A percentile compares a stretch with the other conserved stretches of the same genome.
Evolutionary conservation across 202 grass and related monocot genomes (phyloP).

Genomic region (Hordeum pubiflorum): DNA sequence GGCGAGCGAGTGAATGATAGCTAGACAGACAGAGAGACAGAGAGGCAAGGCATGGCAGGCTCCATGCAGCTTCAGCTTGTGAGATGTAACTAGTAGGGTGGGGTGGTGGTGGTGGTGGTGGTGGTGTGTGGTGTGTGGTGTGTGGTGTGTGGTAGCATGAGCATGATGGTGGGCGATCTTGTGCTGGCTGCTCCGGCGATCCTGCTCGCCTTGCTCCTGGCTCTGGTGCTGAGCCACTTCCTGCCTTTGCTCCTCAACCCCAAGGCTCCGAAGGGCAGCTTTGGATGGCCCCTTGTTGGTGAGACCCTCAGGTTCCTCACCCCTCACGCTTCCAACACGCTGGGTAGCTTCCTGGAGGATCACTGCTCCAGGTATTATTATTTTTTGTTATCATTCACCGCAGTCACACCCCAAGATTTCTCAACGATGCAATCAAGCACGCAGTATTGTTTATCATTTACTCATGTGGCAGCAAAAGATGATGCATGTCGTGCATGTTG

Average conservation of each 20-base stretch:
- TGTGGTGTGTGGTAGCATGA: background rate
- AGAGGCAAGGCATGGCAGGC: background rate
- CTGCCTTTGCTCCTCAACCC: constrained; percentile 56
- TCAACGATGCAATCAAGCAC: constrained; percentile 27
- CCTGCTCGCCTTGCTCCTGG: constrained; percentile 38
- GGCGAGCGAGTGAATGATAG: background rate
- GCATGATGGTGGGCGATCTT: constrained; percentile 42
- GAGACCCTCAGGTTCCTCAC: constrained; percentile 70
- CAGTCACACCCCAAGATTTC: background rate
- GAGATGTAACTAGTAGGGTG: constrained; percentile 32
- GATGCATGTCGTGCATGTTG: constrained; percentile 22
- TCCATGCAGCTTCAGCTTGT: constrained; percentile 14
- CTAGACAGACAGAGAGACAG: background rate
- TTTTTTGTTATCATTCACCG: background rate
- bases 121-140: background rate
- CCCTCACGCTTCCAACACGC: constrained; percentile 63
- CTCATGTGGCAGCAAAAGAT: constrained; percentile 46
- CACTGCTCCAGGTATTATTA: constrained; percentile 57
- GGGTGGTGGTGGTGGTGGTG: background rate
- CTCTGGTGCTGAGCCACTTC: constrained; percentile 57
- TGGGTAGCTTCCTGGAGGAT: constrained; percentile 65
- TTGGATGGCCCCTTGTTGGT: constrained; percentile 77
- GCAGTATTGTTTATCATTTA: constrained; percentile 33
- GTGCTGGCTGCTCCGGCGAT: constrained; percentile 30
- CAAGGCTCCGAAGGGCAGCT: constrained; percentile 54